Evolutionary conservation across 73 alveolate genomes (phyloP), one percentile per base, ranked within the genome.

Genomic region (Tetrahymena borealis): DNA sequence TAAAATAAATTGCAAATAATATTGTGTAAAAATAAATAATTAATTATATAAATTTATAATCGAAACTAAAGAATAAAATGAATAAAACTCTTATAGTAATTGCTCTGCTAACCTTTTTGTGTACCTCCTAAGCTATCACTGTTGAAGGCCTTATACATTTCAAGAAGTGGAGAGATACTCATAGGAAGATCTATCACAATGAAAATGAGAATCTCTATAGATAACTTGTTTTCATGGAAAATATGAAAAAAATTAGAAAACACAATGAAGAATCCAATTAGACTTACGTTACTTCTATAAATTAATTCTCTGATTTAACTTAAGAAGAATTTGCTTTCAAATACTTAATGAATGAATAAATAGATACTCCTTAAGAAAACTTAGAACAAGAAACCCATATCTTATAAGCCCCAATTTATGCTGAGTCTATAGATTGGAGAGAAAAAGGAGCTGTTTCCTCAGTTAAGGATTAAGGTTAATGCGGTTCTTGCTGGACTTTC

Each of bases 401-500:
- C 9, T 28, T 77, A 78, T 77, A 38, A 11, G 90, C 40, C 9
- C 90, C 93, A 18, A 90, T 78, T 97, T 97, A 98, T 92, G 95
- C 79, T 92, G 95, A 7, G 40, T 91, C 94, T 37, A 95, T 93
- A 40, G 94, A 96, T 95, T 96, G 98, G 98, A 94, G 91, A 77
- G 78, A 78, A 5, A 37, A 91, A 10, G 98, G 97, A 8, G 33
- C 39, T 10, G 78, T 15, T 18, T 93, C 95, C 31, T 95, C 95
- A 7, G 96, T 96, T 3, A 92, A 93, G 90, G 91, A 95, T 39
- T 85, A 96, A 85, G 95, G 95, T 7, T 10, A 28, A 3, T 95
- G 97, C 40, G 96, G 96, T 0, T 78, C 96, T 11, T 41, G 96
- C 78, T 94, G 96, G 96, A 96, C 97, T 8, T 95, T 96, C 78